Percentiles rank a stretch among this genome's conserved stretches.
These are phyloP conservation scores for Aspergillus avenaceus DNA, from an alignment of 495 filamentous ascomycete species.

Conservation along the genomic window DNA sequence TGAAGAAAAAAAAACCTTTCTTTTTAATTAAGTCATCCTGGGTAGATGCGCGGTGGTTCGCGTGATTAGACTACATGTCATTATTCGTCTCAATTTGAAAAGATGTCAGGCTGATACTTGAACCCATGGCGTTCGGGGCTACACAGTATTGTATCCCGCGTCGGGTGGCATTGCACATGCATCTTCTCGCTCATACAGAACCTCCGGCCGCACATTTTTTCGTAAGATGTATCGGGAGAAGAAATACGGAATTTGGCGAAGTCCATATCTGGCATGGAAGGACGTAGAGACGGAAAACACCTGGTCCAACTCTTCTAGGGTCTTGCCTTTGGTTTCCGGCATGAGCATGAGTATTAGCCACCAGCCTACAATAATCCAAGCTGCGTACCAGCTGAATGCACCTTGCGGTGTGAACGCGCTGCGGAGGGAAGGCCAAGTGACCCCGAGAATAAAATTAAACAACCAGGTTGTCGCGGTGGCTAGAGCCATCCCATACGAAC, in stretches of 20 bases:
- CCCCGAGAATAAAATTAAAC: constrained; percentile 62
- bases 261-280: constrained; percentile 41
- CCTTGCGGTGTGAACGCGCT: constrained; percentile 53
- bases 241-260: constrained; percentile 45
- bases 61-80: not conserved
- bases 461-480: constrained; percentile 37
- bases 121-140: not conserved
- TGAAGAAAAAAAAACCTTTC: too few species aligned
- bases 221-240: constrained; percentile 43
- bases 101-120: not conserved
- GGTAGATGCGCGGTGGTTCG: not conserved
- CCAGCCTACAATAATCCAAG: constrained; percentile 40
- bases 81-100: not conserved
- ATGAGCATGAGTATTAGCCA: constrained; percentile 31
- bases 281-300: constrained; percentile 50
- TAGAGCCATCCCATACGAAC: constrained; percentile 60
- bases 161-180: constrained; percentile 9
- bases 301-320: constrained; percentile 44
- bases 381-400: constrained; percentile 58
- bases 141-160: constrained; percentile 23
- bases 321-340: constrained; percentile 43
- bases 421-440: constrained; percentile 61
- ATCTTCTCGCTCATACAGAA: constrained; percentile 38
- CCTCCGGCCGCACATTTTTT: constrained; percentile 29
- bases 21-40: not conserved